Percentiles rank a stretch among this genome's conserved stretches.
These are phyloP conservation scores for Blastobotrys buckinghamii DNA, from an alignment of 1,139 yeast species.

Conservation along the genomic window DNA sequence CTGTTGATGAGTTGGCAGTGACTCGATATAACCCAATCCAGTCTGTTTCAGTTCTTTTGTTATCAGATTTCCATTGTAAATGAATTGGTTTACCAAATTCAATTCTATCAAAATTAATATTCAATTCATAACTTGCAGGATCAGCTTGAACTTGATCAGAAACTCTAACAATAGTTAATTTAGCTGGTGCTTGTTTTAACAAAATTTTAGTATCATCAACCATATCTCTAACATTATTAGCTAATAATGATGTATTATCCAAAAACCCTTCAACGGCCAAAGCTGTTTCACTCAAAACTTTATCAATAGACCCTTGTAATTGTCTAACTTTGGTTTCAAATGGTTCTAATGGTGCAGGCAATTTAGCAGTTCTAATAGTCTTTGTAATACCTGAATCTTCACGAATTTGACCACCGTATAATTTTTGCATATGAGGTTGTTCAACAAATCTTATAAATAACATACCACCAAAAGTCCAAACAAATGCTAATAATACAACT, in stretches of 20 bases:
- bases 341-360: constrained; percentile 30
- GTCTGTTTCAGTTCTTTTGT: constrained; percentile 42
- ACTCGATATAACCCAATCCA: constrained; percentile 79
- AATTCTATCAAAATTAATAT: constrained; percentile 17
- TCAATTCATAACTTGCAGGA: constrained; percentile 24
- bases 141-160: constrained; percentile 30
- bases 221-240: constrained; percentile 24
- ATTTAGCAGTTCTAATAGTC: constrained; percentile 43
- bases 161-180: constrained; percentile 31
- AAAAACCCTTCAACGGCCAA: constrained; percentile 32
- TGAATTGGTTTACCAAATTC: constrained; percentile 45
- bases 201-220: constrained; percentile 31
- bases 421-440: constrained; percentile 70
- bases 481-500: constrained; percentile 49
- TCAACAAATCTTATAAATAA: constrained; percentile 69
- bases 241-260: constrained; percentile 27
- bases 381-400: constrained; percentile 57
- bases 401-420: constrained; percentile 57
- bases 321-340: constrained; percentile 29
- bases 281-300: constrained; percentile 34
- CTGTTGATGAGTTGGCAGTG: constrained; percentile 53
- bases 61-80: constrained; percentile 55
- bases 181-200: constrained; percentile 34
- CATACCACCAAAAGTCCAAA: constrained; percentile 68
- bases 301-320: constrained; percentile 35